Conservation (phyloP, 805 yeast genomes). For the Scheffersomyces spartinae region DNA sequence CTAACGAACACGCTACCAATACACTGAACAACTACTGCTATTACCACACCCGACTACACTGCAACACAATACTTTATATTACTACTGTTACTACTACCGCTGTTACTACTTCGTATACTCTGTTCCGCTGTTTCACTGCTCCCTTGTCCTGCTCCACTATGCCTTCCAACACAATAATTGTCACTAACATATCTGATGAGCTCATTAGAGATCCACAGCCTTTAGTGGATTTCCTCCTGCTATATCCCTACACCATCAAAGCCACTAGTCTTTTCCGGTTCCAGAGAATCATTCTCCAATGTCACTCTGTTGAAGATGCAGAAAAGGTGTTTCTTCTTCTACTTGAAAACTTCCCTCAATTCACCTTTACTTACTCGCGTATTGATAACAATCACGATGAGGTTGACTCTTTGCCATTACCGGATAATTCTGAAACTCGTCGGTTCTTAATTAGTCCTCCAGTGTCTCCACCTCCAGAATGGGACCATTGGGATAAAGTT, state of each 20-base stretch:
- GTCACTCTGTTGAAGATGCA: conserved; percentile 14
- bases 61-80: no score
- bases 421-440: conserved; percentile 24
- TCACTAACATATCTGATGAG: conserved; percentile 15
- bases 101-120: no score
- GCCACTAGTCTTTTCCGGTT: conserved; percentile 23
- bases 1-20: no score
- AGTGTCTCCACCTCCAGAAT: conserved; percentile 30
- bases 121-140: no score
- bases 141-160: no score
- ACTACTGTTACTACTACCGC: no score
- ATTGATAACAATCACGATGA: conserved; percentile 16
- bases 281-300: conserved; percentile 21
- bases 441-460: conserved; percentile 35
- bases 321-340: conserved; percentile 7
- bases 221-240: conserved; percentile 14
- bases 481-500: conserved; percentile 30
- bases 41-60: no score
- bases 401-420: conserved; percentile 25
- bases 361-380: conserved; percentile 19
- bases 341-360: conserved; percentile 6
- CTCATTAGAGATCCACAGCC: conserved; percentile 15
- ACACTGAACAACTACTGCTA: no score
- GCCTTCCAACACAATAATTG: conserved; percentile 27
- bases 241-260: conserved; percentile 12